A percentile compares a stretch with the other conserved stretches of the same genome.
Conservation (phyloP, 345 rosid genomes). For the Luvunga scandens region DNA sequence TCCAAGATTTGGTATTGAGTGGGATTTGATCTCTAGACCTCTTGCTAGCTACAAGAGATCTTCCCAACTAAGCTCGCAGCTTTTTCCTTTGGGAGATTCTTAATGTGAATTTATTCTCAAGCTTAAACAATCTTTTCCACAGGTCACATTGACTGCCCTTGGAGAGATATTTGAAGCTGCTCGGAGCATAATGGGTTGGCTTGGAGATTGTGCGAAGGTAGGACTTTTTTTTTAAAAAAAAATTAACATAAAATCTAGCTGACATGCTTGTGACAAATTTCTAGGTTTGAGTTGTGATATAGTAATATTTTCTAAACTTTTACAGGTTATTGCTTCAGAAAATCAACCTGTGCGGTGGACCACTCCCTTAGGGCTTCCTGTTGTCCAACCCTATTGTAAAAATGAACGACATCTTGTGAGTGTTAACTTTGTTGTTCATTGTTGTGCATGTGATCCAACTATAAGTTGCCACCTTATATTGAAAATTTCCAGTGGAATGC, state of each 20-base stretch:
- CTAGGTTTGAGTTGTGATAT: neutral
- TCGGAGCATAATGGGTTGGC: conserved; percentile 93
- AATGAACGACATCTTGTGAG: conserved; percentile 79
- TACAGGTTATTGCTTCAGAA: conserved; percentile 77
- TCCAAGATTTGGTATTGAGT: neutral
- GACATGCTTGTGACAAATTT: neutral
- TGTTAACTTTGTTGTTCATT: conserved; percentile 9
- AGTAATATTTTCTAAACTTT: conserved; percentile 6
- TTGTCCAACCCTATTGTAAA: conserved; percentile 90
- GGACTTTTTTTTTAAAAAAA: neutral
- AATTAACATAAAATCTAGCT: neutral
- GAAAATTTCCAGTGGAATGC: neutral
- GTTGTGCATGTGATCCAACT: neutral
- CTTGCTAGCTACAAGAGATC: neutral
- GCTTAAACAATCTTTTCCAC: conserved; percentile 6
- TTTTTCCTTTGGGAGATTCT: conserved; percentile 2
- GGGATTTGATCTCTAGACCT: neutral
- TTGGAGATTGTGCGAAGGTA: conserved; percentile 96
- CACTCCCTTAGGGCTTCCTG: conserved; percentile 97
- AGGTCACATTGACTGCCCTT: conserved; percentile 93
- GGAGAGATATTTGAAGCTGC: conserved; percentile 95
- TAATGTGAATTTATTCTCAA: conserved; percentile 10
- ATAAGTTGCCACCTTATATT: neutral
- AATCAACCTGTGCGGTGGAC: conserved; percentile 88
- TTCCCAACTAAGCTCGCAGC: neutral